Evolutionary conservation across 2,329 filamentous ascomycete species (phyloP).

Genomic region (Aureobasidium sp.): DNA sequence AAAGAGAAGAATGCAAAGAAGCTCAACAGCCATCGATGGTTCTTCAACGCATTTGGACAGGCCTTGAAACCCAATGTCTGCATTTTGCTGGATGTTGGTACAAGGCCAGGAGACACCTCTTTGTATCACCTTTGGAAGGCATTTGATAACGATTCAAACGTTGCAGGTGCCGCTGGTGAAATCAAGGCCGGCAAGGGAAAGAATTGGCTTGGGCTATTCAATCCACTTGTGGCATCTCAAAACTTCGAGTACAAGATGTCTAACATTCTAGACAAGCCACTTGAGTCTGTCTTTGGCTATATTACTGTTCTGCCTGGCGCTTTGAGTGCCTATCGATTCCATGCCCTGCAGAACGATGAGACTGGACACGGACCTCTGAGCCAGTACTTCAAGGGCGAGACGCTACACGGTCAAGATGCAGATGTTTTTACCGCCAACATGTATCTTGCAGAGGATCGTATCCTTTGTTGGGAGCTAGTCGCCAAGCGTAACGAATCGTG

Average conservation of each 20-base stretch:
- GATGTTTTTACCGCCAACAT: constrained; percentile 98
- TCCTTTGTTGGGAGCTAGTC: constrained; percentile 89
- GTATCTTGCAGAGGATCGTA: constrained; percentile 86
- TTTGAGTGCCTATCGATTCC: constrained; percentile 89
- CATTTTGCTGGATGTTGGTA: constrained; percentile 93
- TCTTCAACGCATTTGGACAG: constrained; percentile 95
- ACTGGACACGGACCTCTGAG: constrained; percentile 91
- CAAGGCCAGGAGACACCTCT: constrained; percentile 77
- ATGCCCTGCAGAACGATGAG: constrained; percentile 92
- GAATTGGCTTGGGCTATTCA: constrained; percentile 73
- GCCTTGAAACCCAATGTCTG: constrained; percentile 93
- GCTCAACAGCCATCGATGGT: constrained; percentile 97
- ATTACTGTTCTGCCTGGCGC: constrained; percentile 96
- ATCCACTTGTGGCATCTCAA: constrained; percentile 90
- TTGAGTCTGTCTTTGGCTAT: constrained; percentile 96
- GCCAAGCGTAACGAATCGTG: constrained; percentile 91
- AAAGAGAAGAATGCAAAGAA: constrained; percentile 98
- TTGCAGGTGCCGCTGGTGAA: constrained; percentile 92
- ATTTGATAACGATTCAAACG: constrained; percentile 95
- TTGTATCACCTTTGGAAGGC: constrained; percentile 99
- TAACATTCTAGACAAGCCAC: constrained; percentile 94
- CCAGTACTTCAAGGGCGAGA: constrained; percentile 99
- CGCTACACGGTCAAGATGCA: constrained; percentile 88
- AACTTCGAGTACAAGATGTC: constrained; percentile 99
- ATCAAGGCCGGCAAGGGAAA: constrained; percentile 96